phyloP scores from a whole-genome alignment of 768 basidiomycete genomes.

The Hygrophorus pudorinus region DNA sequence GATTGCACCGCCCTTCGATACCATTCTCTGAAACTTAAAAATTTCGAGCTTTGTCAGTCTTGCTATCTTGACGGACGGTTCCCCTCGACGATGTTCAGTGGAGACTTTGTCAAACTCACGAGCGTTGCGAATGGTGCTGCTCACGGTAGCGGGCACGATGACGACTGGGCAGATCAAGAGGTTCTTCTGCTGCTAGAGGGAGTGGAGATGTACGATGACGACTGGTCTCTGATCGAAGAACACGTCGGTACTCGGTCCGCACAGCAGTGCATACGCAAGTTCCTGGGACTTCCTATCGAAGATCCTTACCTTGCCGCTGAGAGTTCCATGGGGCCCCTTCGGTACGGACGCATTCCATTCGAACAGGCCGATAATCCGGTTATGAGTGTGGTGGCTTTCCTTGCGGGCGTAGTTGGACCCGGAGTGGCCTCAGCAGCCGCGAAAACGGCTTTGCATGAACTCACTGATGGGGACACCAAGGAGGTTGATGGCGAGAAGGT shows the following conservation, averaged over 20 bases:
- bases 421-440: constrained; percentile 91
- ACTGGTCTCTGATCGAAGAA: constrained; percentile 88
- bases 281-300: constrained; percentile 94
- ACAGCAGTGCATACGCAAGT: constrained; percentile 93
- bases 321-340: constrained; percentile 63
- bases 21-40: constrained; percentile 87
- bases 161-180: constrained; percentile 90
- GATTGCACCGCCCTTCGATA: constrained; percentile 88
- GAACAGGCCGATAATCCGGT: constrained; percentile 96
- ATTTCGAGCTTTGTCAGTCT: constrained; percentile 80
- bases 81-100: constrained; percentile 91
- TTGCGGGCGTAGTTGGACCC: constrained; percentile 86
- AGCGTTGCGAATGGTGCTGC: constrained; percentile 29
- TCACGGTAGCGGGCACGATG: constrained; percentile 30
- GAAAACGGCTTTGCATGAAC: constrained; percentile 75
- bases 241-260: constrained; percentile 88
- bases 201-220: constrained; percentile 97
- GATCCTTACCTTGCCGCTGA: constrained; percentile 81
- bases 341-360: constrained; percentile 78
- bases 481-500: constrained; percentile 22
- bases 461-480: constrained; percentile 51
- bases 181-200: constrained; percentile 84
- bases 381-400: constrained; percentile 96
- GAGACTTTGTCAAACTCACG: constrained; percentile 89
- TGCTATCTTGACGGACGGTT: constrained; percentile 98